phyloP scores from a whole-genome alignment of 1,284 basidiomycete species.

The Fomes fomentarius region DNA sequence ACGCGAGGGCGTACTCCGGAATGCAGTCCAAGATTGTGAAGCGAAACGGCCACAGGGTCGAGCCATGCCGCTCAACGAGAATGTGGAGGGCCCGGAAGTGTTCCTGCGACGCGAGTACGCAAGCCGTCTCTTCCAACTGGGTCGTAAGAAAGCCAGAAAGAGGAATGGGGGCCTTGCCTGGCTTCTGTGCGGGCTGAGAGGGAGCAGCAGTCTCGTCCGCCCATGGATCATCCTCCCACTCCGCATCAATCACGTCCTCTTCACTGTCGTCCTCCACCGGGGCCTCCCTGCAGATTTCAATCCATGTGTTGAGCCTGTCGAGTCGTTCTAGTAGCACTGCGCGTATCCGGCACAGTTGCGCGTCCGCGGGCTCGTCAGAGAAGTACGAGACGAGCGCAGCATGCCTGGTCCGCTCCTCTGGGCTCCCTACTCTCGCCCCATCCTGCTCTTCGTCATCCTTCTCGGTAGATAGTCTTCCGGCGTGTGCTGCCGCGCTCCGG shows the following conservation, averaged over 20 bases:
- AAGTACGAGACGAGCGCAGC: slow-evolving; percentile 54
- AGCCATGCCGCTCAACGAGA: slow-evolving; percentile 60
- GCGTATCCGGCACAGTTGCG: slow-evolving; percentile 65
- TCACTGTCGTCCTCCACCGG: slow-evolving; percentile 30
- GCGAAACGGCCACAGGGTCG: slow-evolving; percentile 69
- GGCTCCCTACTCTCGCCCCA: not conserved
- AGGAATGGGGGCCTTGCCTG: slow-evolving; percentile 46
- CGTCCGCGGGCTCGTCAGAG: slow-evolving; percentile 54
- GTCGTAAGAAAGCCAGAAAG: slow-evolving; percentile 68
- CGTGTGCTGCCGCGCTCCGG: slow-evolving; percentile 36
- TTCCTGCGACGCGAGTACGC: slow-evolving; percentile 65
- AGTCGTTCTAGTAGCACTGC: slow-evolving; percentile 60
- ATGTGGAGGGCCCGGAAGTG: slow-evolving; percentile 60
- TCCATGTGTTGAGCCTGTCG: slow-evolving; percentile 70
- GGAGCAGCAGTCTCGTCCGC: slow-evolving; percentile 45
- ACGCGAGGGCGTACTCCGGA: slow-evolving; percentile 72
- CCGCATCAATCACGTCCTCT: slow-evolving; percentile 45
- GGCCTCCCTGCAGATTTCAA: slow-evolving; percentile 54
- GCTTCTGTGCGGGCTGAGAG: slow-evolving; percentile 23
- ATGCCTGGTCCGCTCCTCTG: slow-evolving; percentile 23
- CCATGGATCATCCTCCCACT: slow-evolving; percentile 88
- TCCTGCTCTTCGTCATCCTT: slow-evolving; percentile 32
- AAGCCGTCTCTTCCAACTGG: slow-evolving; percentile 61
- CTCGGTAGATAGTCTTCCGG: slow-evolving; percentile 20
- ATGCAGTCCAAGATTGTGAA: slow-evolving; percentile 72